Evolutionary conservation across 192 early-diverging fungal genomes (phyloP).

Genomic region (Spizellomyces punctatus): DNA sequence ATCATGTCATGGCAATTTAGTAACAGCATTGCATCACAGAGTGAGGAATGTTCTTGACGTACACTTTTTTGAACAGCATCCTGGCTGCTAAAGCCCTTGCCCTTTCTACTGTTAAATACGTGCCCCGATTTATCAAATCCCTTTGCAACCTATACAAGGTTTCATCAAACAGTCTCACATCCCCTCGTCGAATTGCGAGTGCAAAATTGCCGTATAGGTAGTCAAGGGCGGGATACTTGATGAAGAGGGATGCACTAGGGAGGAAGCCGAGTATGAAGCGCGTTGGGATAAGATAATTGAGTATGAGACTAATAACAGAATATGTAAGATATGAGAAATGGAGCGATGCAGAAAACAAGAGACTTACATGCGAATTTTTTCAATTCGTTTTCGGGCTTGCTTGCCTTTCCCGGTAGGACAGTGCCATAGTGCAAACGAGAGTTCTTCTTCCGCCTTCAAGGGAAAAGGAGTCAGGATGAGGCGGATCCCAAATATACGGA

Average conservation of each 20-base stretch:
- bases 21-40: not conserved
- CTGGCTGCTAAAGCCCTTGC: slow-evolving; percentile 72
- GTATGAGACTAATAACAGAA: slow-evolving; percentile 65
- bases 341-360: slow-evolving; percentile 15
- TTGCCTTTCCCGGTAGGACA: slow-evolving; percentile 32
- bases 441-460: slow-evolving; percentile 54
- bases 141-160: slow-evolving; percentile 58
- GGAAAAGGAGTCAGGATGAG: not conserved
- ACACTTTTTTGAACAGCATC: slow-evolving; percentile 79
- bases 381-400: not conserved
- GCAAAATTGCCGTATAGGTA: slow-evolving; percentile 67
- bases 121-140: slow-evolving; percentile 65
- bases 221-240: slow-evolving; percentile 60
- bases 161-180: slow-evolving; percentile 76
- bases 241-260: slow-evolving; percentile 63
- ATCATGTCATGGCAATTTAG: not conserved
- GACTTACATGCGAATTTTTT: not conserved
- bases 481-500: not conserved
- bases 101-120: slow-evolving; percentile 82
- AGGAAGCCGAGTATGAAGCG: slow-evolving; percentile 73
- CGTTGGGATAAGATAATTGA: slow-evolving; percentile 80
- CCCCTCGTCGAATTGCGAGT: slow-evolving; percentile 69
- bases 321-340: slow-evolving; percentile 22
- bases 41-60: slow-evolving; percentile 31
- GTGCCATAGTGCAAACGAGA: slow-evolving; percentile 50